phyloP scores from a whole-genome alignment of 2,329 filamentous ascomycete genomes.

The Fusarium pilosicola region DNA sequence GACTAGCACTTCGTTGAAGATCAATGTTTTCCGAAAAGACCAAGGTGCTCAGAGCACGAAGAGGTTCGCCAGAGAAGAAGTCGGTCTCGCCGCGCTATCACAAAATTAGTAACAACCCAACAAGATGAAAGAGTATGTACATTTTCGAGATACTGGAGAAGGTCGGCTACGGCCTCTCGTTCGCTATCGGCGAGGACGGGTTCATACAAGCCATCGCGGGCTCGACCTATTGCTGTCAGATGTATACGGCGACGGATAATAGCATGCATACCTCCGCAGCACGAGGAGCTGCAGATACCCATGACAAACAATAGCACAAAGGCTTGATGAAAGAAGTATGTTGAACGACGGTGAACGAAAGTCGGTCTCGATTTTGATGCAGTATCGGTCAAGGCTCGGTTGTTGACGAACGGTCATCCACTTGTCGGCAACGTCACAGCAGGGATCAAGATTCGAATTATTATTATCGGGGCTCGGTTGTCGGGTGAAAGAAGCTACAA shows the following conservation, averaged over 20 bases:
- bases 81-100: constrained; percentile 91
- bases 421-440: constrained; percentile 43
- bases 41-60: constrained; percentile 91
- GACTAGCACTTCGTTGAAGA: constrained; percentile 93
- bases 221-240: constrained; percentile 65
- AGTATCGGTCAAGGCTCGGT: constrained; percentile 25
- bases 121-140: constrained; percentile 62
- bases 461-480: constrained; percentile 35
- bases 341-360: constrained; percentile 20
- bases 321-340: constrained; percentile 16
- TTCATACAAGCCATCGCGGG: constrained; percentile 84
- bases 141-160: constrained; percentile 96
- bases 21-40: constrained; percentile 99
- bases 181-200: constrained; percentile 94
- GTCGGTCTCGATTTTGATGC: constrained; percentile 20
- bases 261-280: constrained; percentile 60
- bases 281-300: constrained; percentile 69
- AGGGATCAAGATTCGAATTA: constrained; percentile 35
- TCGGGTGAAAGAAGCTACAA: constrained; percentile 21
- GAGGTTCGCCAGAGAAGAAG: constrained; percentile 96
- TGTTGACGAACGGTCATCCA: constrained; percentile 30
- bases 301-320: constrained; percentile 54
- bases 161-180: constrained; percentile 93
- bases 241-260: constrained; percentile 12
- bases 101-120: constrained; percentile 45